Conservation (phyloP, 192 early-diverging fungal genomes). For the Coemansia sp. region DNA sequence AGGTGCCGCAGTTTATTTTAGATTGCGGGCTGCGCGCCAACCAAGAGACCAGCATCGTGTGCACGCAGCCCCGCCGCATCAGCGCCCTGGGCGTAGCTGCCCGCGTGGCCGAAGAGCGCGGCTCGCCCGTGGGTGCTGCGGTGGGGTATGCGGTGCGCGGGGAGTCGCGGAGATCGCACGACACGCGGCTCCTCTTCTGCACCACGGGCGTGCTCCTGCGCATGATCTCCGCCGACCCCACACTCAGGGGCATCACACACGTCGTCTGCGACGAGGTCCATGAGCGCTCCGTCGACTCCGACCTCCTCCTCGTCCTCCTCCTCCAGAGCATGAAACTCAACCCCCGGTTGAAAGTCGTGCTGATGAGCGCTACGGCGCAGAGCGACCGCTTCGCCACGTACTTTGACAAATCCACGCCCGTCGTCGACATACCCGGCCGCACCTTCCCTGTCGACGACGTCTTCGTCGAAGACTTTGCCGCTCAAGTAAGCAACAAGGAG, state of each 20-base stretch:
- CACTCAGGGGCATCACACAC: slow-evolving; percentile 25
- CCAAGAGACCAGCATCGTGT: slow-evolving; percentile 63
- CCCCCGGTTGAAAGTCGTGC: slow-evolving; percentile 62
- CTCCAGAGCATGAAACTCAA: slow-evolving; percentile 56
- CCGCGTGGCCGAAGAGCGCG: slow-evolving; percentile 62
- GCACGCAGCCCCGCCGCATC: slow-evolving; percentile 91
- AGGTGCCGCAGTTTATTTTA: slow-evolving; percentile 87
- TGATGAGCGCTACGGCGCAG: slow-evolving; percentile 94
- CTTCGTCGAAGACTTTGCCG: slow-evolving; percentile 49
- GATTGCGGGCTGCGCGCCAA: slow-evolving; percentile 59
- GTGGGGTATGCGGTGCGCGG: slow-evolving; percentile 69
- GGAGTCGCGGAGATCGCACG: slow-evolving; percentile 54
- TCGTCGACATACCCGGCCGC: slow-evolving; percentile 71
- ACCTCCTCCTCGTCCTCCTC: slow-evolving; percentile 80
- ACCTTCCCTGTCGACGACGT: slow-evolving; percentile 72
- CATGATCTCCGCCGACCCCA: slow-evolving; percentile 38
- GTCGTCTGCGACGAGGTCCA: slow-evolving; percentile 90
- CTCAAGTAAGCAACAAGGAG: not conserved
- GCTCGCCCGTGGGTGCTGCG: slow-evolving; percentile 2
- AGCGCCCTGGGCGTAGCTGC: slow-evolving; percentile 66
- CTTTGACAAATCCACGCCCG: slow-evolving; percentile 62
- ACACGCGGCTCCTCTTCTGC: slow-evolving; percentile 64
- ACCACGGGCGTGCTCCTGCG: slow-evolving; percentile 69
- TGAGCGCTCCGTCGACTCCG: slow-evolving; percentile 75
- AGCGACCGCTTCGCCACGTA: slow-evolving; percentile 75